These are phyloP conservation scores for Boletus rufocinnamomeus DNA, from an alignment of 768 basidiomycete species.

Conservation along the genomic window DNA sequence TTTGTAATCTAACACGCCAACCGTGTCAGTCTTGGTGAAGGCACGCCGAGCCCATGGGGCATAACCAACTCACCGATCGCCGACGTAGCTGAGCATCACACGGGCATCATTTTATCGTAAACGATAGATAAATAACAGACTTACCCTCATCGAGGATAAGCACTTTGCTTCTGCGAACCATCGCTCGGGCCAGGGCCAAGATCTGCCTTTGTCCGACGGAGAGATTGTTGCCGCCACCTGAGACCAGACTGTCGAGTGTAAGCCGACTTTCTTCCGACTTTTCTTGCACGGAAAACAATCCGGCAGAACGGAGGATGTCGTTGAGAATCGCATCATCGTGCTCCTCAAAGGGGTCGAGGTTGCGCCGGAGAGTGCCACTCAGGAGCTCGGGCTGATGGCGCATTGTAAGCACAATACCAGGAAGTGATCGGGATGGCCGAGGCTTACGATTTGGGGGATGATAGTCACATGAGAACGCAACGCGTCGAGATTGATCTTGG, in stretches of 20 bases:
- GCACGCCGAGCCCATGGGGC: neutral
- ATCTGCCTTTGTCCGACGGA: slow-evolving; percentile 64
- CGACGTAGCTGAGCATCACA: slow-evolving; percentile 40
- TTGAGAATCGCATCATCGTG: slow-evolving; percentile 55
- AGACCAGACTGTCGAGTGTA: slow-evolving; percentile 47
- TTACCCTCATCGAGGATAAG: slow-evolving; percentile 58
- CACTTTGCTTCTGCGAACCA: slow-evolving; percentile 57
- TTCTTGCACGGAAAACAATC: slow-evolving; percentile 44
- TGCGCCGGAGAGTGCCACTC: slow-evolving; percentile 56
- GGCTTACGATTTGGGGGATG: slow-evolving; percentile 1
- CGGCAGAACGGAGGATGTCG: slow-evolving; percentile 49
- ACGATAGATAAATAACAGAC: neutral
- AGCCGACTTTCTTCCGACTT: slow-evolving; percentile 40
- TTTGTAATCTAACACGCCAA: slow-evolving; percentile 45
- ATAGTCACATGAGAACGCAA: slow-evolving; percentile 5
- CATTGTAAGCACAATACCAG: neutral
- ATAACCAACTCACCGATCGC: slow-evolving; percentile 38
- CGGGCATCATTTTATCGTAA: neutral
- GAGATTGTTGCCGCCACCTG: slow-evolving; percentile 48
- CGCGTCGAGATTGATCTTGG: neutral
- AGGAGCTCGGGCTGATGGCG: slow-evolving; percentile 23
- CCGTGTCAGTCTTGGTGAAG: neutral
- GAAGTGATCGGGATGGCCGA: neutral
- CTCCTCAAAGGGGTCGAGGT: slow-evolving; percentile 61
- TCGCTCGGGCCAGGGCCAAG: slow-evolving; percentile 58